Conservation (phyloP, 2,329 filamentous ascomycete genomes). For the Diaporthe vaccinii region DNA sequence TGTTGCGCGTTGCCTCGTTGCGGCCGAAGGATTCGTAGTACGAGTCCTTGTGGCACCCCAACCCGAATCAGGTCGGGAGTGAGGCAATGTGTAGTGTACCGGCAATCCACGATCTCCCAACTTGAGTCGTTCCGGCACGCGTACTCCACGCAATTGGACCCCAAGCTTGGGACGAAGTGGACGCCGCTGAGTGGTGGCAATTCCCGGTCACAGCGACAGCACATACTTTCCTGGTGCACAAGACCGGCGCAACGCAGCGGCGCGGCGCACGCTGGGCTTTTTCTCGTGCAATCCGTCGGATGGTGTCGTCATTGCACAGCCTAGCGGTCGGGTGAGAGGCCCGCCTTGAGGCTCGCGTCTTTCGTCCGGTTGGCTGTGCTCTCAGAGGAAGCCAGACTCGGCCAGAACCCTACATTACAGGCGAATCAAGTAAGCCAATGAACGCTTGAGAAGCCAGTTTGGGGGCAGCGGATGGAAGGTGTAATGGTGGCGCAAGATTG, state of each 20-base stretch:
- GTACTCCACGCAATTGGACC: not conserved
- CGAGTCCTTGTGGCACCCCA: not conserved
- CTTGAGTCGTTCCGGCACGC: not conserved
- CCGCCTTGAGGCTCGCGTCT: conserved; percentile 18
- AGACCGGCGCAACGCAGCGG: conserved; percentile 3
- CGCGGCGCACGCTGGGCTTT: not conserved
- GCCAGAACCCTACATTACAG: conserved; percentile 65
- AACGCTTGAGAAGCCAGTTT: not conserved
- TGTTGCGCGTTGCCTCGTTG: not conserved
- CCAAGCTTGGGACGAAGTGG: not conserved
- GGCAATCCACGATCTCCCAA: not conserved
- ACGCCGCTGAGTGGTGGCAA: not conserved
- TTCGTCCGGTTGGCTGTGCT: conserved; percentile 19
- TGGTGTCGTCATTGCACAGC: conserved; percentile 28
- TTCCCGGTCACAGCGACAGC: not conserved
- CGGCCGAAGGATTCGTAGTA: conserved; percentile 1
- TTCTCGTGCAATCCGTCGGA: conserved; percentile 21
- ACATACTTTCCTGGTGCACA: conserved; percentile 7
- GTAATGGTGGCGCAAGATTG: conserved; percentile 33
- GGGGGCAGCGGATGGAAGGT: not conserved
- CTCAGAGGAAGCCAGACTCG: conserved; percentile 72
- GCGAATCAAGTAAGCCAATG: conserved; percentile 43
- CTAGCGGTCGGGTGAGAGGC: conserved; percentile 29
- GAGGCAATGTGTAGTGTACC: not conserved
- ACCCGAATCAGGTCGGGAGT: not conserved